A percentile compares a stretch with the other conserved stretches of the same genome.
Evolutionary conservation across 805 yeast genomes (phyloP).

Genomic region (Wickerhamomyces rabaulensis): DNA sequence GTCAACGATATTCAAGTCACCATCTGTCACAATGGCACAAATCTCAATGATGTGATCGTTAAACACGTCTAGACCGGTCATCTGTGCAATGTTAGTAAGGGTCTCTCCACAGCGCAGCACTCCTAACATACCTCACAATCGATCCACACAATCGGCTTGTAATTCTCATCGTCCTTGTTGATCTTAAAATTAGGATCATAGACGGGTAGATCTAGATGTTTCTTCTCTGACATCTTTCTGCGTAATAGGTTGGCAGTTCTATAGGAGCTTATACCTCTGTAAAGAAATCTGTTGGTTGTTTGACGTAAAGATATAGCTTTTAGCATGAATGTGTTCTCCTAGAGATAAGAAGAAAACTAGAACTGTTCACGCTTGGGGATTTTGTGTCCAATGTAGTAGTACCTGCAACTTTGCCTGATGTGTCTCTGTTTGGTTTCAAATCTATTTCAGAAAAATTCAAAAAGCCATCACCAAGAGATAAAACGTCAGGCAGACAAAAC

Average conservation of each 20-base stretch:
- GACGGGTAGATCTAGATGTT: conserved; percentile 10
- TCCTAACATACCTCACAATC: conserved; percentile 79
- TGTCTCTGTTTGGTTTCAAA: no score
- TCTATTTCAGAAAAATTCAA: neutral
- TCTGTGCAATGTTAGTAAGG: conserved; percentile 25
- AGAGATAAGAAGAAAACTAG: neutral
- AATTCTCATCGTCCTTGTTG: conserved; percentile 10
- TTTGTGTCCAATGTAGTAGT: no score
- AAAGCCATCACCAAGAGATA: no score
- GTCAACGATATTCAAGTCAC: conserved; percentile 65
- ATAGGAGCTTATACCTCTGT: neutral
- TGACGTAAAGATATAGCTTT: neutral
- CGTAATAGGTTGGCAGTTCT: neutral
- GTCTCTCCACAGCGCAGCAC: no score
- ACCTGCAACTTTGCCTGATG: no score
- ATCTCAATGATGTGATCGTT: conserved; percentile 88
- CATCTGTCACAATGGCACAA: conserved; percentile 87
- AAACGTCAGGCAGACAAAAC: no score
- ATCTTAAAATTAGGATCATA: conserved; percentile 10
- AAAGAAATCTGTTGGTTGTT: neutral
- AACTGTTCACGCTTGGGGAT: no score
- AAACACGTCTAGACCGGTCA: conserved; percentile 88
- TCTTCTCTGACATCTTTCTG: neutral
- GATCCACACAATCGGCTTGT: conserved; percentile 73
- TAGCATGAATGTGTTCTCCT: neutral